Conservation (phyloP, 148 eudicot species). For the Vaccinium vitisidaea region DNA sequence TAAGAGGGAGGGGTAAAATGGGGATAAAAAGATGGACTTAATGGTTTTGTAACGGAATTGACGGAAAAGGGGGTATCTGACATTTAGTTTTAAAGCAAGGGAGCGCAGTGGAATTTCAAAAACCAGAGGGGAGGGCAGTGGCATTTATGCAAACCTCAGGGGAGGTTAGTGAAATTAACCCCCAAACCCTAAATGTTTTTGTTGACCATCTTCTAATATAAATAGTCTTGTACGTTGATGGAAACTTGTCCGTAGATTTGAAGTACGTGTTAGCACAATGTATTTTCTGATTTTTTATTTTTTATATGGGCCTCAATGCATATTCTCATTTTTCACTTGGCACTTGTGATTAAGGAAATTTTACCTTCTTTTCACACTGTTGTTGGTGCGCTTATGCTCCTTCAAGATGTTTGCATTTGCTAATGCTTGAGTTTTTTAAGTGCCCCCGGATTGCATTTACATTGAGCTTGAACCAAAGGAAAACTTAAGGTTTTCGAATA, state of each 20-base stretch:
- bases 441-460: not conserved
- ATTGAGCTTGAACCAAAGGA: not conserved
- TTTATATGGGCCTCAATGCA: no score
- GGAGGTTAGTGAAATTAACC: no score
- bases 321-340: not conserved
- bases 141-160: no score
- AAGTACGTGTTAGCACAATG: not conserved
- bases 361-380: not conserved
- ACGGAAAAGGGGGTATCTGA: no score
- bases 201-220: constrained; percentile 6
- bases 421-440: no score
- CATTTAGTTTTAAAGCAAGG: no score
- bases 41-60: no score
- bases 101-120: no score
- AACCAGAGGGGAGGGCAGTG: no score
- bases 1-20: no score
- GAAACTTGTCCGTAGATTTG: not conserved
- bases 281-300: constrained; percentile 1
- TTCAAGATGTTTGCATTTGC: not conserved
- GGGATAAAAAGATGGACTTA: no score
- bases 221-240: not conserved
- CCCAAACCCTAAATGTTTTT: no score
- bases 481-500: not conserved
- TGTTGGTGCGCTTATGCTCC: not conserved
- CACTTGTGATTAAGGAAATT: not conserved